A percentile compares a stretch with the other conserved stretches of the same genome.
Evolutionary conservation across 305 asterid genomes (phyloP).

Genomic region (Fraxinus albicans): DNA sequence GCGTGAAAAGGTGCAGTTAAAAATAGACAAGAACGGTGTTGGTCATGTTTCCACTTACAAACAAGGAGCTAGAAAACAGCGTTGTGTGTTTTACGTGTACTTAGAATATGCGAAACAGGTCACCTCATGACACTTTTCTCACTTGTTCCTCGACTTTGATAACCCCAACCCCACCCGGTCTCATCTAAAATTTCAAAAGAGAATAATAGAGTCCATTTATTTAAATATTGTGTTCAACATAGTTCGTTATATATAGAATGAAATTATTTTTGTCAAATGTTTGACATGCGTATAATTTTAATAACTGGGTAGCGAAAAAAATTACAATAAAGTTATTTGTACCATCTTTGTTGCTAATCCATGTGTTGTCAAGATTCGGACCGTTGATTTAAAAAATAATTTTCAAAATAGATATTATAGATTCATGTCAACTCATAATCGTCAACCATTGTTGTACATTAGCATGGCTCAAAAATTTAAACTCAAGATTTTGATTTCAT

Average conservation of each 20-base stretch:
- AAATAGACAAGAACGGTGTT: neutral
- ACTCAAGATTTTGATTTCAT: neutral
- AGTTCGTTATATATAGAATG: neutral
- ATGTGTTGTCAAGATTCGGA: too few species aligned
- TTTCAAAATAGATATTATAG: too few species aligned
- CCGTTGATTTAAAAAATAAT: too few species aligned
- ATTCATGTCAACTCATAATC: too few species aligned
- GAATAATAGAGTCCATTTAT: neutral
- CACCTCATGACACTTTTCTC: constrained; percentile 43
- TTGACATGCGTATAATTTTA: neutral
- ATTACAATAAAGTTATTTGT: too few species aligned
- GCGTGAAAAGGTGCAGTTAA: constrained; percentile 9
- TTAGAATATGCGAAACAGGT: constrained; percentile 57
- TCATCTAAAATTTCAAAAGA: neutral
- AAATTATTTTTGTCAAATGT: neutral
- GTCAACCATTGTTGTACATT: too few species aligned
- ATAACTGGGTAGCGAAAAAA: neutral
- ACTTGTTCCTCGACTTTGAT: constrained; percentile 28
- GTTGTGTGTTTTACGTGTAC: constrained; percentile 10
- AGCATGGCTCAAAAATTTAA: neutral
- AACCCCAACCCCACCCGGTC: neutral
- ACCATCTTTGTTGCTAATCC: too few species aligned
- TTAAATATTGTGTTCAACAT: neutral
- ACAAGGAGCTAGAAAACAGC: constrained; percentile 20
- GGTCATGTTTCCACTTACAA: constrained; percentile 35